Conservation (phyloP, 805 yeast genomes). For the Torulaspora gathmanii region DNA sequence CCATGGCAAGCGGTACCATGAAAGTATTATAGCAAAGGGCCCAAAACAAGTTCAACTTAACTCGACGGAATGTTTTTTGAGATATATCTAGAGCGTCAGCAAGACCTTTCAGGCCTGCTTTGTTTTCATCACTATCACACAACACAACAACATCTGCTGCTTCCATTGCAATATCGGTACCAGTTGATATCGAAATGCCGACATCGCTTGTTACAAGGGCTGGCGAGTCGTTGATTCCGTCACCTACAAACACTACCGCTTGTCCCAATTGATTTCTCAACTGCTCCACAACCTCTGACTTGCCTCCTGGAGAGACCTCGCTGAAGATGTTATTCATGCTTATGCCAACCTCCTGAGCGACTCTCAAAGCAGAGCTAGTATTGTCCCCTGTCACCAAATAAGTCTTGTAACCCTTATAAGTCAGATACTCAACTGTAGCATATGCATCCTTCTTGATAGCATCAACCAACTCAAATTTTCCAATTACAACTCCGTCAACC, state of each 20-base stretch:
- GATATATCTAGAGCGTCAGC: conserved; percentile 65
- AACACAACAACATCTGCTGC: conserved; percentile 90
- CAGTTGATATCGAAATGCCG: conserved; percentile 88
- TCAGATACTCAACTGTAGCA: conserved; percentile 53
- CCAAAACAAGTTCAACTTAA: conserved; percentile 79
- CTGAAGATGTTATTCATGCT: conserved; percentile 61
- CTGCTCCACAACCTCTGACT: conserved; percentile 58
- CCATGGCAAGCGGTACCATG: conserved; percentile 94
- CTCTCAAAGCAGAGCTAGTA: conserved; percentile 51
- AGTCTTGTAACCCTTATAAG: conserved; percentile 49
- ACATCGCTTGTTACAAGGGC: conserved; percentile 84
- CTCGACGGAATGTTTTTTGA: conserved; percentile 60
- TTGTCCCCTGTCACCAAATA: conserved; percentile 93
- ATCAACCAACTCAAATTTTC: conserved; percentile 66
- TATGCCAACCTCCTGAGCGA: conserved; percentile 67
- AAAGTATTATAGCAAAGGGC: conserved; percentile 77
- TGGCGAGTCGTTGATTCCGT: conserved; percentile 97
- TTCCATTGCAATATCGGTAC: conserved; percentile 94
- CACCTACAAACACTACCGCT: conserved; percentile 86
- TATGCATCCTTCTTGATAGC: conserved; percentile 60
- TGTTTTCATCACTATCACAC: conserved; percentile 34
- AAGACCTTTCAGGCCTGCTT: conserved; percentile 44
- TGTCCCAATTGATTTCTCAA: conserved; percentile 42
- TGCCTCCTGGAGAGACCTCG: conserved; percentile 71
- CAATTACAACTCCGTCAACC: conserved; percentile 54